Base-by-base conservation (phyloP, 148 eudicot species). In the Spergularia marina region DNA sequence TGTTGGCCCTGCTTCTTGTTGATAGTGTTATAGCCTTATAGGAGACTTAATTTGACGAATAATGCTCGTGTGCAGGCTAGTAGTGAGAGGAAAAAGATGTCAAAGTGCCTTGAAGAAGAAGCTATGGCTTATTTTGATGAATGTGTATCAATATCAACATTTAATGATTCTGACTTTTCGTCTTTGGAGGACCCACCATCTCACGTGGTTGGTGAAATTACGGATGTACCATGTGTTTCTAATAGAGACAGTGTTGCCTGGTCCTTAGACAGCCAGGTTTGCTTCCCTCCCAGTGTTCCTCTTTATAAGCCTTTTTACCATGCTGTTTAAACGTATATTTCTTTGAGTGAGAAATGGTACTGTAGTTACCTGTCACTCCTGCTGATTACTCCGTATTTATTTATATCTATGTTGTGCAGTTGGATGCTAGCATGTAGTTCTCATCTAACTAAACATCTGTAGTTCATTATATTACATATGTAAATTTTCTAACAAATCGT, bases 111-210 rank as follows among this genome's bases (percentile, higher is more conserved):
- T 64, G 90, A 88, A 70, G 97, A 92, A 81, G 98, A 96, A 84
- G 99, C 99, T 30, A 75, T 96, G 90, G 85, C 97, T 54, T 96
- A 88, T 83, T 96, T 96, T 76, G 99, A 96, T 73, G 99, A 96
- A 76, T 96, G 98, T 75, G 98, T 92, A 77, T 96, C 98, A 78
- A 87, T 96, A 82, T 96, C 99, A 74, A 96, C 98, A 72, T 92
- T 96, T 74, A 98, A 92, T 78, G 89, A 89, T 70, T 96, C 99
- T 40, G 99, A 96, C 82, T 91, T 92, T 83, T 96, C 99, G 39
- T 96, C 99, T 67, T 54, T 91, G 59, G 99, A 96, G 84, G 98
- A 92, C 76, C 88, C 87, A 77, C 82, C 89, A 52, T 78, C 81
- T 56, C 84, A 57, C 71, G 73, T 65, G 12, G 77, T 57, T 70